phyloP scores from a whole-genome alignment of 2,329 filamentous ascomycete species.

The Talaromyces sp. region DNA sequence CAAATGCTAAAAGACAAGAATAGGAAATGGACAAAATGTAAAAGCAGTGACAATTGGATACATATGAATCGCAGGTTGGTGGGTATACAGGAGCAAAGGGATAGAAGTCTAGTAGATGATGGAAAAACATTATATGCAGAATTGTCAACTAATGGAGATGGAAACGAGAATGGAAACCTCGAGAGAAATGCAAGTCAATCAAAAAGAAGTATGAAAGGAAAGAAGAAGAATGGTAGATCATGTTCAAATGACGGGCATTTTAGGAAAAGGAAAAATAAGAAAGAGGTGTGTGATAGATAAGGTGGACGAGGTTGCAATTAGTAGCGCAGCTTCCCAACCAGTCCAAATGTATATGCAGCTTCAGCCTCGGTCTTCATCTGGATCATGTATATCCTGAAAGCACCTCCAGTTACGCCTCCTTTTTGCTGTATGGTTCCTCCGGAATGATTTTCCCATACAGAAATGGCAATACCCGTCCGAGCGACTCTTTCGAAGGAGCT shows the following conservation, averaged over 20 bases:
- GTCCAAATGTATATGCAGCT: constrained; percentile 55
- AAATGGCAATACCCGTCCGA: constrained; percentile 81
- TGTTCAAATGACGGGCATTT: constrained; percentile 1
- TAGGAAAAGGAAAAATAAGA: neutral
- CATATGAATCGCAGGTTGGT: neutral
- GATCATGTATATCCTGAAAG: constrained; percentile 64
- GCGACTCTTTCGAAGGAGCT: constrained; percentile 82
- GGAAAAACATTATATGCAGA: constrained; percentile 1
- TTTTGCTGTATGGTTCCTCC: constrained; percentile 57
- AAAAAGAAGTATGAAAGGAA: neutral
- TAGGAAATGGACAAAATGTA: neutral
- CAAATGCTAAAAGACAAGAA: neutral
- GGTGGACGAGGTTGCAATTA: constrained; percentile 26
- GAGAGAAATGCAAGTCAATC: neutral
- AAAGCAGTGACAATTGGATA: neutral
- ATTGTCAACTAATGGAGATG: neutral
- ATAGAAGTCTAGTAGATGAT: constrained; percentile 3
- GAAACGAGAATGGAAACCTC: neutral
- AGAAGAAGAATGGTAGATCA: neutral
- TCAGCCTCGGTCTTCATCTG: constrained; percentile 58
- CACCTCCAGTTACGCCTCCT: constrained; percentile 59
- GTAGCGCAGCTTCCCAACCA: constrained; percentile 55
- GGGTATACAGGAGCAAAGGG: constrained; percentile 6
- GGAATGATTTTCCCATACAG: constrained; percentile 77
- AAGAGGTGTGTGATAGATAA: neutral